phyloP scores from a whole-genome alignment of 2,329 filamentous ascomycete genomes.

The Fusarium sp. region DNA sequence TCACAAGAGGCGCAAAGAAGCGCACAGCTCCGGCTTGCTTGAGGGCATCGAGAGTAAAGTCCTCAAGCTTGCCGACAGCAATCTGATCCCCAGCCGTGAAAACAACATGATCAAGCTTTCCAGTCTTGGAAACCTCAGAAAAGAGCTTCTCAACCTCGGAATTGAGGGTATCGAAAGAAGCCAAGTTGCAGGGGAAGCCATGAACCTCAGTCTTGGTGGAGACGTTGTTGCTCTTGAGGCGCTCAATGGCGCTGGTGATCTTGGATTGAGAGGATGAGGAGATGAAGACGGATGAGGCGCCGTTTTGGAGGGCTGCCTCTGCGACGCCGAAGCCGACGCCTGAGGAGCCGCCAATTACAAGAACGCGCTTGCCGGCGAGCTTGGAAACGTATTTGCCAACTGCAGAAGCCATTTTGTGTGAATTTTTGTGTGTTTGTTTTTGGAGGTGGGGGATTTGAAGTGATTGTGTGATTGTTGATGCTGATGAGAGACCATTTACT shows the following conservation, averaged over 20 bases:
- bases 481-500: not conserved
- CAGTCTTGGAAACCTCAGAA: slow-evolving; percentile 21
- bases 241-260: slow-evolving; percentile 21
- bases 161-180: slow-evolving; percentile 18
- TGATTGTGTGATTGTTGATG: not conserved
- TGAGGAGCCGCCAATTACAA: slow-evolving; percentile 37
- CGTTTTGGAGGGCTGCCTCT: slow-evolving; percentile 30
- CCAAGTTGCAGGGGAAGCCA: slow-evolving; percentile 32
- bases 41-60: slow-evolving; percentile 21
- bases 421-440: not conserved
- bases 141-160: slow-evolving; percentile 27
- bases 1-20: slow-evolving; percentile 30
- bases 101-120: slow-evolving; percentile 33
- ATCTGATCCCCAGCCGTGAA: slow-evolving; percentile 34
- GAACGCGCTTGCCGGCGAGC: slow-evolving; percentile 35
- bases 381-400: slow-evolving; percentile 33
- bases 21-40: slow-evolving; percentile 32
- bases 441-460: not conserved
- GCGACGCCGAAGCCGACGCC: slow-evolving; percentile 38
- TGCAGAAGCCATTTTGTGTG: slow-evolving; percentile 23
- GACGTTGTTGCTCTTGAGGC: slow-evolving; percentile 23
- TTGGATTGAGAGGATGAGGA: slow-evolving; percentile 25
- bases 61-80: slow-evolving; percentile 24
- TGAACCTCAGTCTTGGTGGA: slow-evolving; percentile 27
- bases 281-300: slow-evolving; percentile 28